Evolutionary conservation across 1,284 basidiomycete species (phyloP).

Genomic region (Ganoderma resinaceum): DNA sequence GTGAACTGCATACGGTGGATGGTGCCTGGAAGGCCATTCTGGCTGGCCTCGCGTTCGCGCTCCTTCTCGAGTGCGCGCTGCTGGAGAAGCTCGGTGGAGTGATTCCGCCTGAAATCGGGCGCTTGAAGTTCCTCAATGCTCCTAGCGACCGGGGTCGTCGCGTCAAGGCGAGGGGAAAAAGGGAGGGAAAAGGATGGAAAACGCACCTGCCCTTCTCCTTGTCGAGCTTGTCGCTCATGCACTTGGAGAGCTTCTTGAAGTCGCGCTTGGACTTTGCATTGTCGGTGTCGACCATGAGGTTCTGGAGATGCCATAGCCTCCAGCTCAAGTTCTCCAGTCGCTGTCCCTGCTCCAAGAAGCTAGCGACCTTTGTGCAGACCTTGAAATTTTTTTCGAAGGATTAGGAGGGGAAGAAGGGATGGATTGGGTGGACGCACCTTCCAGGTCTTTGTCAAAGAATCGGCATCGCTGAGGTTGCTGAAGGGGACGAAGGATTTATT

Average conservation of each 20-base stretch:
- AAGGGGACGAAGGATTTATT: conserved; percentile 92
- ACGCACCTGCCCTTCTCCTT: conserved; percentile 83
- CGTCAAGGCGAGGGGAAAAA: conserved; percentile 17
- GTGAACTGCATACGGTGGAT: conserved; percentile 88
- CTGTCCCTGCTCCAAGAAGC: conserved; percentile 86
- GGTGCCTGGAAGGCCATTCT: conserved; percentile 65
- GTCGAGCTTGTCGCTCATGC: conserved; percentile 87
- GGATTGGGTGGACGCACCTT: conserved; percentile 55
- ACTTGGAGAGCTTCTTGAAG: conserved; percentile 84
- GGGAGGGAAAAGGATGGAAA: not conserved
- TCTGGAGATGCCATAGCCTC: conserved; percentile 89
- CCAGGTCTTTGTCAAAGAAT: conserved; percentile 86
- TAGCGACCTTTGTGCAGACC: conserved; percentile 87
- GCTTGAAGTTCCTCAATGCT: conserved; percentile 82
- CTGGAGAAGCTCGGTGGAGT: conserved; percentile 75
- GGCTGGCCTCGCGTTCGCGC: conserved; percentile 74
- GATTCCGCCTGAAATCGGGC: conserved; percentile 77
- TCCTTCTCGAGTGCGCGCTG: conserved; percentile 82
- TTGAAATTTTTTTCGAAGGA: conserved; percentile 38
- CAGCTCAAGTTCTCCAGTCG: conserved; percentile 87
- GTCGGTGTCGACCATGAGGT: conserved; percentile 85
- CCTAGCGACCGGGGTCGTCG: conserved; percentile 44
- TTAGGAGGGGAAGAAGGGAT: conserved; percentile 6
- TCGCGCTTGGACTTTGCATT: conserved; percentile 85
- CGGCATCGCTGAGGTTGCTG: conserved; percentile 82